Conservation (phyloP, 768 basidiomycete genomes). For the Austroboletus festivus region DNA sequence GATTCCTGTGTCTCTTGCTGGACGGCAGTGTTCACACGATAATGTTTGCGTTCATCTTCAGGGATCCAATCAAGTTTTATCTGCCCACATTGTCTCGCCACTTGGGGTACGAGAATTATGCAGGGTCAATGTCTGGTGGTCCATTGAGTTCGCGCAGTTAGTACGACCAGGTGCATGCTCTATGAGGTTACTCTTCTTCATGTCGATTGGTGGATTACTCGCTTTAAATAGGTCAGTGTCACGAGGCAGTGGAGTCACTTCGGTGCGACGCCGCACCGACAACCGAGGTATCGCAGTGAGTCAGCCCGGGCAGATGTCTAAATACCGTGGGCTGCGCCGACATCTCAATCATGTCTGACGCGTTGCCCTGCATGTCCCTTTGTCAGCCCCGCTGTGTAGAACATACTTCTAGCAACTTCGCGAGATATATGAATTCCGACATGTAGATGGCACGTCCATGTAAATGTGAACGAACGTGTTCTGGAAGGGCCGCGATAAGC, state of each 20-base stretch:
- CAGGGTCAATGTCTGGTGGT: not conserved
- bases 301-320: conserved; percentile 18
- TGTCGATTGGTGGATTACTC: not conserved
- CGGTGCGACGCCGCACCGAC: not conserved
- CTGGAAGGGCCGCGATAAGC: not conserved
- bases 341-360: not conserved
- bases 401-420: not conserved
- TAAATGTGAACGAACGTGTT: not conserved
- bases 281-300: not conserved
- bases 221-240: not conserved
- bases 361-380: too few relatives aligned
- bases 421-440: too few relatives aligned
- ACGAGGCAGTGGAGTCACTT: not conserved
- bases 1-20: conserved; percentile 2
- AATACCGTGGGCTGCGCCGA: conserved; percentile 7
- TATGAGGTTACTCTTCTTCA: not conserved
- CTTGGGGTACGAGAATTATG: not conserved
- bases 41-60: not conserved
- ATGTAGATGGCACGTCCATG: not conserved
- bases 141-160: too few relatives aligned
- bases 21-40: conserved; percentile 3
- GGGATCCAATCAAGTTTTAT: not conserved
- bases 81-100: not conserved
- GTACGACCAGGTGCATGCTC: not conserved
- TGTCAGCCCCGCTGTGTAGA: too few relatives aligned